These are phyloP conservation scores for Anaeramoeba ignava DNA, from an alignment of 78 protist genomes.

Conservation along the genomic window DNA sequence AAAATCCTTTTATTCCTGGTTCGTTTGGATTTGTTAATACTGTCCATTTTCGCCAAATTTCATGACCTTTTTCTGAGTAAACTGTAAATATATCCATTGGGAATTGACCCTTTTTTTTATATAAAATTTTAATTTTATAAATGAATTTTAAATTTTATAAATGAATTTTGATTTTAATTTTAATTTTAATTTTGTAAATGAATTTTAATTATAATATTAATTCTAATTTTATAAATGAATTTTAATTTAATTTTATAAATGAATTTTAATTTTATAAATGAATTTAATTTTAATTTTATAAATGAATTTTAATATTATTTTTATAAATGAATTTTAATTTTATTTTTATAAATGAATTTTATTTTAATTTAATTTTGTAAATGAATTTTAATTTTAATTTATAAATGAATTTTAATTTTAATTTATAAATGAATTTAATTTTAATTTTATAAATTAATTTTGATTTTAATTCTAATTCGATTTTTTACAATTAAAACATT, in stretches of 20 bases:
- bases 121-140: no score
- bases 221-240: no score
- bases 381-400: neutral
- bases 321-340: neutral
- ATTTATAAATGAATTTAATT: neutral
- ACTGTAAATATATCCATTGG: neutral
- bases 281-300: no score
- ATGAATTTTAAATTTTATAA: no score
- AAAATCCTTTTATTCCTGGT: slow-evolving; percentile 9
- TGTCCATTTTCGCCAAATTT: slow-evolving; percentile 19
- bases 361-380: neutral
- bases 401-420: neutral
- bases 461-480: neutral
- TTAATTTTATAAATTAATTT: neutral
- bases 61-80: slow-evolving; percentile 14
- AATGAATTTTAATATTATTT: neutral
- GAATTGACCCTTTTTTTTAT: neutral
- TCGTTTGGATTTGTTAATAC: neutral
- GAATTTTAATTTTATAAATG: no score
- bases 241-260: no score
- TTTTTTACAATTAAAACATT: neutral
- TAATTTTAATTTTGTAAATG: no score
- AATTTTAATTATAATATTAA: no score
- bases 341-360: neutral
- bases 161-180: no score